phyloP scores from a whole-genome alignment of 345 rosid genomes.

The Noccaea bulbosa region DNA sequence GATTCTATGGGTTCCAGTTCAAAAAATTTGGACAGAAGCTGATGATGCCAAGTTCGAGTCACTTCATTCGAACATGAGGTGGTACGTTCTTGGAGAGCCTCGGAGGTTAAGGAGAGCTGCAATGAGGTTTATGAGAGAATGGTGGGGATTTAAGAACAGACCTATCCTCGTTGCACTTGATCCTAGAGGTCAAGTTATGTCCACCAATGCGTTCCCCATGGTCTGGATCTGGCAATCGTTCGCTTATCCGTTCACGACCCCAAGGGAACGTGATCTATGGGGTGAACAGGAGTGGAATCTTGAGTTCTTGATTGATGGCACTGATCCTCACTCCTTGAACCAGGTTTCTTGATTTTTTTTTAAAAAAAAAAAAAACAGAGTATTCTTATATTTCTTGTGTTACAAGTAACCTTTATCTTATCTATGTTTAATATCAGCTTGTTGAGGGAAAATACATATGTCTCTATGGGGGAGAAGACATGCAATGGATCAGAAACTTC shows the following conservation, averaged over 20 bases:
- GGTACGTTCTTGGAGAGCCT: slow-evolving; percentile 76
- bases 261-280: slow-evolving; percentile 65
- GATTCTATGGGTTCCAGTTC: slow-evolving; percentile 78
- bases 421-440: slow-evolving; percentile 40
- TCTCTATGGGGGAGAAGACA: slow-evolving; percentile 80
- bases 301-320: slow-evolving; percentile 57
- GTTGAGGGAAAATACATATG: slow-evolving; percentile 57
- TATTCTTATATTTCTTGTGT: neutral
- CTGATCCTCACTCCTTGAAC: slow-evolving; percentile 49
- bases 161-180: slow-evolving; percentile 80
- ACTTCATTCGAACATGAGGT: slow-evolving; percentile 63
- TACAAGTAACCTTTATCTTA: neutral
- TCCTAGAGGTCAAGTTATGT: slow-evolving; percentile 72
- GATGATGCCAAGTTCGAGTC: slow-evolving; percentile 54
- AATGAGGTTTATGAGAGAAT: slow-evolving; percentile 58
- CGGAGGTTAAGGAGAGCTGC: slow-evolving; percentile 53
- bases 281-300: slow-evolving; percentile 63
- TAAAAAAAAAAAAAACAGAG: neutral
- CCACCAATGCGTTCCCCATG: slow-evolving; percentile 81
- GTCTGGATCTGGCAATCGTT: slow-evolving; percentile 77
- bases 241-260: slow-evolving; percentile 78
- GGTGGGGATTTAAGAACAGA: slow-evolving; percentile 68
- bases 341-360: slow-evolving; percentile 49
- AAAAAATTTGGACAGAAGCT: slow-evolving; percentile 58
- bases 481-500: slow-evolving; percentile 66